Base-by-base conservation (phyloP, 495 filamentous ascomycete species). In the Penicillium macrosclerotiorum region DNA sequence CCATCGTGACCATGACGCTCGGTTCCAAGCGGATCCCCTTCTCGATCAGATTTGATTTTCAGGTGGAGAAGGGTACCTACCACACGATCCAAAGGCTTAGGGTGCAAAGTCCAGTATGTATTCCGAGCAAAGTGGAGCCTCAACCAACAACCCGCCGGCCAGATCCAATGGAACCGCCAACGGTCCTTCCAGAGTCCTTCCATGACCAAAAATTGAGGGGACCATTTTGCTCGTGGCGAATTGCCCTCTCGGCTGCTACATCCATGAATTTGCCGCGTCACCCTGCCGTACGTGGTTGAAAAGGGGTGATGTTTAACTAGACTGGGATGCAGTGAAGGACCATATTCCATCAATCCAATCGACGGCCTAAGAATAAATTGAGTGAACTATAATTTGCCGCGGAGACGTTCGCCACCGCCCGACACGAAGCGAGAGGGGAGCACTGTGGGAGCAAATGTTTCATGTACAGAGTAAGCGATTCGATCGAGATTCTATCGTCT, bases 31-130 rank as follows among this genome's bases (percentile, higher is more conserved):
- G 33, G 32, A 8, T 19, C 11, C n/a, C 22, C 3, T 7, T 19
- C 33, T 11, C 14, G 34, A 37, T 37, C 34, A 18, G 32, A 18
- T 19, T 35, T 4, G 6, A 38, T 12, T 8, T 38, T 24, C 6
- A 26, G 9, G 16, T 30, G 24, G 38, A 39, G 44, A 31, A 22
- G 23, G 9, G 8, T 8, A 30, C 11, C 30, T n/a, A 38, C 19
- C 13, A 37, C 23, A 37, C 18, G 44, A 38, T 47, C 24, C 17
- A 29, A 47, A 37, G 34, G 35, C 44, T 37, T 38, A 23, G 24
- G 27, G 42, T 25, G 20, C 5, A n/a, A 37, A 24, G 18, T 24
- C 12, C 9, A 18, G 14, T 13, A 23, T 22, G 29, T 30, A 31
- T 7, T 26, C 18, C 32, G 42, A 45, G n/a, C 33, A 13, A 14